Evolutionary conservation across 345 rosid species (phyloP), one percentile per base, ranked within the genome.

Genomic region (Erucastrum elatum): DNA sequence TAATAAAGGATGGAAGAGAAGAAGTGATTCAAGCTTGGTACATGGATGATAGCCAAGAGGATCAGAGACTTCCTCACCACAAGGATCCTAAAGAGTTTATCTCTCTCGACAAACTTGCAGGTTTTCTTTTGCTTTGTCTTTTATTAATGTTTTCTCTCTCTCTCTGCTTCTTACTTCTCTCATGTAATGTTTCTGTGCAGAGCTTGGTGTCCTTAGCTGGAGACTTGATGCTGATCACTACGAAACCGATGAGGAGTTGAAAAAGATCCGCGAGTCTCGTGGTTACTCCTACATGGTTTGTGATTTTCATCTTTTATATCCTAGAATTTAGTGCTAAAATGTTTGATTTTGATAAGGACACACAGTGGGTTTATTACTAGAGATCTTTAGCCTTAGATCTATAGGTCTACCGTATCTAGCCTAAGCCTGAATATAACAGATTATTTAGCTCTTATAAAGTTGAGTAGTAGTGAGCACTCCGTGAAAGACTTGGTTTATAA

Each of bases 21-120:
- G 97, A 92, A 74, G 97, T 92, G 65, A 53, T 94, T 60, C 89
- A 94, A 71, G 97, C 95, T 72, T 92, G 98, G 97, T 92, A 91
- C 82, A 90, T 92, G 98, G 94, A 90, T 84, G 91, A 88, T 74
- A 91, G 90, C 64, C 60, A 88, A 37, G 94, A 90, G 60, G 98
- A 92, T 68, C 98, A 94, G 86, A 88, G 96, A 71, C 89, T 93
- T 70, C 94, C 96, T 21, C 99, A 93, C 87, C 97, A 90, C 80
- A 88, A 85, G 73, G 87, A 94, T 16, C 98, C 98, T 16, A 84
- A 87, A 61, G 94, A 94, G 82, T 93, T 82, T 85, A 79, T 94
- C 30, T 90, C 96, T 26, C 68, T 93, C 74, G 90, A 92, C 60
- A 72, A 94, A 77, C 94, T 94, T 83, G 84, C 91, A 26, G 87